Base-by-base conservation (phyloP, 192 early-diverging fungal species). In the Coemansia sp. region DNA sequence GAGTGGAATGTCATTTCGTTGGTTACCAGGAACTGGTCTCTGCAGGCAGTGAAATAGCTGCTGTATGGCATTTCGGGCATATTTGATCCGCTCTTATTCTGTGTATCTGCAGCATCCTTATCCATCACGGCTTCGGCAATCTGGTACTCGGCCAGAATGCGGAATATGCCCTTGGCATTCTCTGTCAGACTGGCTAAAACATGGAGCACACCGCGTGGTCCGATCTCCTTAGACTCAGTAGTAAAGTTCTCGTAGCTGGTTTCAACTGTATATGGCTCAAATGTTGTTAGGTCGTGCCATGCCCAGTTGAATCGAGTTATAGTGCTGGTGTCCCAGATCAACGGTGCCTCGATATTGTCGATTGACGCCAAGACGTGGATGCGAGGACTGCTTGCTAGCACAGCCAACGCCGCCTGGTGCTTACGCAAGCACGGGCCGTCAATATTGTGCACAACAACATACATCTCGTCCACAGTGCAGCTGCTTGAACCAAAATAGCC, bases 261-360 rank as follows among this genome's bases (percentile, higher is more conserved):
- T 63, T 99, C 96, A 1, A 83, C 84, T 11, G 77, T 60, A 42
- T 97, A 95, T 0, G 82, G 71, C 45, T 85, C 83, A 66, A 85
- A 96, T 12, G 94, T 96, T 0, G 96, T 91, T 37, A 84, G 69
- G 56, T 99, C 93, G 66, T 95, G 93, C 91, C 92, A 95, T 1
- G 87, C 66, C 88, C 89, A 96, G 64, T 84, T 86, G 64, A 90
- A 94, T 10, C 82, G 74, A 5, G 82, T 64, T 3, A 81, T 45
- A 18, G 80, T 80, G 39, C 82, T 82, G 34, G 85, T 76, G 67
- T 99, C 93, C 92, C 92, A 96, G 16, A 97, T 75, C 18, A 96
- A 61, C 5, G 88, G 85, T 14, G 92, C 85, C 56, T 95, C 88
- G 53, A 97, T 91, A 55, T 99, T 89, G 69, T 99, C 96, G 17